Base-by-base conservation (phyloP, 202 grass and related monocot genomes). In the Hordeum pubiflorum region DNA sequence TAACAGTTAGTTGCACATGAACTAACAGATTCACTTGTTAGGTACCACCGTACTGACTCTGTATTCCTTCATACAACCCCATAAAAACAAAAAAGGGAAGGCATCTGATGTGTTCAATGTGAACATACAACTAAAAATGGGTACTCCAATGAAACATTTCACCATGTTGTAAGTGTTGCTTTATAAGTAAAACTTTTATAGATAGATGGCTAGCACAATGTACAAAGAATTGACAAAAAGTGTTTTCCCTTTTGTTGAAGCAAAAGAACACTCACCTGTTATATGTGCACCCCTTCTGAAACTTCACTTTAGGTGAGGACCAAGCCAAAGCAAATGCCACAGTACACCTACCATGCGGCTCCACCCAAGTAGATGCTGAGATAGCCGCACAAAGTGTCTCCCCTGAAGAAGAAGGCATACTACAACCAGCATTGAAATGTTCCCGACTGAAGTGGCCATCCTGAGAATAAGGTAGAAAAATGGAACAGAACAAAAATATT, bases 261-360 rank as follows among this genome's bases (percentile, higher is more conserved):
- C 58, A 93, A 84, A n/a, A 18, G 15, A 69, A 7, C 39, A 56
- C 72, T 55, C 40, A 99, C 96, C 96, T 99, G 81, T 93, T 86
- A 69, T 99, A 99, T 24, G 96, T 82, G 73, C 92, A 91, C 71
- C 96, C 96, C 46, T 95, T 99, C 85, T 96, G 92, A 87, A 99
- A 99, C 85, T 90, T 99, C 63, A 99, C 93, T 95, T 99, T 93
- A 58, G 92, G 96, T 24, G 90, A 99, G 84, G 96, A 91, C 96
- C 96, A 99, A 62, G 92, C 63, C 77, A 99, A 75, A 81, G 79
- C 86, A 78, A 99, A 99, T 3, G 48, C 92, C 76, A 99, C 90
- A 81, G 96, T 99, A 82, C 92, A 91, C 83, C 84, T 96, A 70
- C 96, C 96, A 81, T 99, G 96, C 33, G 92, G 82, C 87, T 95